phyloP scores from a whole-genome alignment of 176 grass and related monocot species.

The Panicum miliaceum region DNA sequence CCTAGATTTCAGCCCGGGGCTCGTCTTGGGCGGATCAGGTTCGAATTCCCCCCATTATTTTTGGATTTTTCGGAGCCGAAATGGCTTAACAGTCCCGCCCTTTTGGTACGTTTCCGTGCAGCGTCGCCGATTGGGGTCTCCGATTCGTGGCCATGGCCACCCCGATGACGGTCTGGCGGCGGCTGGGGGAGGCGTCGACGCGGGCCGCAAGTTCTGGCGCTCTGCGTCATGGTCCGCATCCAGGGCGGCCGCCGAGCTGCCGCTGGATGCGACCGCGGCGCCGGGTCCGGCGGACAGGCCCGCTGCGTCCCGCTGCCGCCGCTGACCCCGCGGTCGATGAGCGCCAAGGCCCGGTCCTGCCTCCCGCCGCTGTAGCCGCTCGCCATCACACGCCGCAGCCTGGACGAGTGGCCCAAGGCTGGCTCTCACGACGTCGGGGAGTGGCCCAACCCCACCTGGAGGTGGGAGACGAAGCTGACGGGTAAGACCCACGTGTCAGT shows the following conservation, averaged over 20 bases:
- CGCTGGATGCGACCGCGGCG: slow-evolving; percentile 24
- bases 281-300: slow-evolving; percentile 14
- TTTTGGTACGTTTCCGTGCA: slow-evolving; percentile 11
- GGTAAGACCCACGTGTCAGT: too few relatives aligned
- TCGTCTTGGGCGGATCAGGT: slow-evolving; percentile 25
- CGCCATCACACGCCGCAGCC: slow-evolving; percentile 69
- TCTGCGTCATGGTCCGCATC: slow-evolving; percentile 89
- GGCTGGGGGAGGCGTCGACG: slow-evolving; percentile 18
- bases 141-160: slow-evolving; percentile 57
- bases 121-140: background rate
- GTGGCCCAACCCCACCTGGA: slow-evolving; percentile 87
- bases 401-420: slow-evolving; percentile 89
- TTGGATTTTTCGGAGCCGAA: slow-evolving; percentile 8
- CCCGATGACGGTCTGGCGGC: slow-evolving; percentile 47
- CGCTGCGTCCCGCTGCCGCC: slow-evolving; percentile 53
- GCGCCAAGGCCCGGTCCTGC: slow-evolving; percentile 61
- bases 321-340: slow-evolving; percentile 85
- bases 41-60: background rate
- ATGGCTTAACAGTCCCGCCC: slow-evolving; percentile 23
- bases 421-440: slow-evolving; percentile 91
- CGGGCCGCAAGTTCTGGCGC: slow-evolving; percentile 79
- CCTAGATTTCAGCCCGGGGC: background rate
- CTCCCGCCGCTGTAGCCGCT: slow-evolving; percentile 92
- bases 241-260: slow-evolving; percentile 48
- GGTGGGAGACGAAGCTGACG: too few relatives aligned